phyloP scores from a whole-genome alignment of 208 protist genomes.

The Leishmania amazonensis region DNA sequence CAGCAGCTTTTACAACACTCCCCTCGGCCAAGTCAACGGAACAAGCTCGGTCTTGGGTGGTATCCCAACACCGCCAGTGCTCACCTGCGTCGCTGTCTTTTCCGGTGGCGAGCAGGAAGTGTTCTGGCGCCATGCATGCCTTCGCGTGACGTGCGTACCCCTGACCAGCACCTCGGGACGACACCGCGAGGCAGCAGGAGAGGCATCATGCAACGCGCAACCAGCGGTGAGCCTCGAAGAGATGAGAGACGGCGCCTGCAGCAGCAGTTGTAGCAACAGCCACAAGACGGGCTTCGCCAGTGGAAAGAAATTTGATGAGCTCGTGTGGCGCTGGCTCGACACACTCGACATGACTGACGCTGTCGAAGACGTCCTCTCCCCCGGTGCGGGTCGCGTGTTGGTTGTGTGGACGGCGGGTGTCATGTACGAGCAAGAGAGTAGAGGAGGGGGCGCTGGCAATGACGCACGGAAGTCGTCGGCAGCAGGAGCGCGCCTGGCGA shows the following conservation, averaged over 20 bases:
- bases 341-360: constrained; percentile 15
- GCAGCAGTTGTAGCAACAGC: neutral
- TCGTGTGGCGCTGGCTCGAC: constrained; percentile 32
- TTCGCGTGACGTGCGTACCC: constrained; percentile 19
- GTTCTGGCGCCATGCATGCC: constrained; percentile 16
- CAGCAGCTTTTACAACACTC: neutral
- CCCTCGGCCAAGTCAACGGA: neutral
- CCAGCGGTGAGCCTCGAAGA: neutral
- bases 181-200: neutral
- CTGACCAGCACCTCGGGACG: neutral
- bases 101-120: constrained; percentile 7
- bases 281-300: neutral
- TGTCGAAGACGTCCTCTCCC: constrained; percentile 18
- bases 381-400: constrained; percentile 14
- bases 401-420: constrained; percentile 11
- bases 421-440: neutral
- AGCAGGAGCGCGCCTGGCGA: neutral
- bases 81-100: constrained; percentile 14
- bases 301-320: neutral
- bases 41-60: neutral
- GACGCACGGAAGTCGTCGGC: neutral
- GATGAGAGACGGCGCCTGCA: neutral
- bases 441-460: neutral
- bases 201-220: neutral
- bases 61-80: neutral